Conservation (phyloP, 345 rosid genomes). For the Eucalyptus erythrocorys region DNA sequence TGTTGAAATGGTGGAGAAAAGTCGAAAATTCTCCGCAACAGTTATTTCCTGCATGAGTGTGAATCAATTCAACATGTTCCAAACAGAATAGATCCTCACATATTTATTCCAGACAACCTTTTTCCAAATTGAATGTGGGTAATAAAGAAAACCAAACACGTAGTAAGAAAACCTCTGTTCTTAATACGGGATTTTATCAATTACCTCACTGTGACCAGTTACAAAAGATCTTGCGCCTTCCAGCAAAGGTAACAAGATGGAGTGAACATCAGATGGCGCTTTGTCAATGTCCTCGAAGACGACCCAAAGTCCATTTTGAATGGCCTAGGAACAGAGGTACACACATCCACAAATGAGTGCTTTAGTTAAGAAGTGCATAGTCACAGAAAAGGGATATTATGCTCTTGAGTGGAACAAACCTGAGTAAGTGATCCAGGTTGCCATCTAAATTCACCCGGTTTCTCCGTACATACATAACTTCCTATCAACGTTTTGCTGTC, state of each 20-base stretch:
- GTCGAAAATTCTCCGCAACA: conserved; percentile 69
- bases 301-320: conserved; percentile 80
- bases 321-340: conserved; percentile 35
- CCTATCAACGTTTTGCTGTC: conserved; percentile 94
- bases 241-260: conserved; percentile 69
- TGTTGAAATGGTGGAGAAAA: conserved; percentile 79
- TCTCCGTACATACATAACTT: conserved; percentile 82
- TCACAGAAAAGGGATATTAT: background rate
- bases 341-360: background rate
- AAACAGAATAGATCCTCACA: background rate
- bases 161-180: background rate
- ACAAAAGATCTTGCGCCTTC: conserved; percentile 62
- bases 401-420: conserved; percentile 29
- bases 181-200: background rate
- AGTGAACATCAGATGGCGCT: conserved; percentile 82
- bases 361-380: background rate
- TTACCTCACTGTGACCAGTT: conserved; percentile 80
- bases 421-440: conserved; percentile 94
- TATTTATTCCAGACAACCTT: background rate
- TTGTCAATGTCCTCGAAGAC: conserved; percentile 93
- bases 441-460: conserved; percentile 98
- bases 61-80: background rate
- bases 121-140: background rate
- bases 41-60: conserved; percentile 57
- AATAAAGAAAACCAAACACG: background rate